A percentile compares a stretch with the other conserved stretches of the same genome.
Conservation (phyloP, 768 basidiomycete species). For the Hygrophorus pudorinus region DNA sequence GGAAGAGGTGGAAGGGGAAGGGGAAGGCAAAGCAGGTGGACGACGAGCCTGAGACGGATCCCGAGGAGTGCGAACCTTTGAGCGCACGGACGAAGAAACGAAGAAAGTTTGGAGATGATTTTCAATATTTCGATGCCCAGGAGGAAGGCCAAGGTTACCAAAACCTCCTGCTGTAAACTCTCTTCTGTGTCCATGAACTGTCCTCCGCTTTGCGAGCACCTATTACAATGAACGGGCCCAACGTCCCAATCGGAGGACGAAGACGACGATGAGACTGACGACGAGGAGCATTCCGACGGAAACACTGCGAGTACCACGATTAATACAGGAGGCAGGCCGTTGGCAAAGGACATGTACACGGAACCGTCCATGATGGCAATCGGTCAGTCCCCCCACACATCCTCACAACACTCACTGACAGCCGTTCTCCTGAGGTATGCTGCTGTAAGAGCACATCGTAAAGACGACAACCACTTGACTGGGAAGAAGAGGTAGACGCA, state of each 20-base stretch:
- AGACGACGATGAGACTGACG: too few relatives aligned
- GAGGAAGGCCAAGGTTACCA: too few relatives aligned
- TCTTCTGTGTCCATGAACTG: slow-evolving; percentile 8
- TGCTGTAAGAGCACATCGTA: slow-evolving; percentile 57
- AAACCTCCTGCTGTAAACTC: slow-evolving; percentile 44
- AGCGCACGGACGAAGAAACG: slow-evolving; percentile 28
- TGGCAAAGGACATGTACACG: too few relatives aligned
- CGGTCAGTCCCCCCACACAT: slow-evolving; percentile 31
- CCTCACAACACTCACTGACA: background rate
- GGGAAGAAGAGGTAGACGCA: slow-evolving; percentile 33
- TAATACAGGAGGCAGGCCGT: too few relatives aligned
- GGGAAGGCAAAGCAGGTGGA: slow-evolving; percentile 9
- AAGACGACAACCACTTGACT: slow-evolving; percentile 30
- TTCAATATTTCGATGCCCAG: slow-evolving; percentile 42
- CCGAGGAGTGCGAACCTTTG: too few relatives aligned
- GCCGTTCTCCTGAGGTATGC: slow-evolving; percentile 37
- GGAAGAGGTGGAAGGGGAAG: too few relatives aligned
- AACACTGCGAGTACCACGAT: too few relatives aligned
- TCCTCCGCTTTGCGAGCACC: slow-evolving; percentile 31
- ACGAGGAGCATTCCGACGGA: too few relatives aligned
- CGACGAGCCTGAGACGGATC: slow-evolving; percentile 4
- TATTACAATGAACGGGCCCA: slow-evolving; percentile 58
- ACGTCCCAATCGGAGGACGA: too few relatives aligned
- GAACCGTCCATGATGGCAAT: too few relatives aligned
- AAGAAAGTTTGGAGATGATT: slow-evolving; percentile 35